These are phyloP conservation scores for Triticum dicoccoides DNA, from an alignment of 176 grass and related monocot species.

Conservation along the genomic window DNA sequence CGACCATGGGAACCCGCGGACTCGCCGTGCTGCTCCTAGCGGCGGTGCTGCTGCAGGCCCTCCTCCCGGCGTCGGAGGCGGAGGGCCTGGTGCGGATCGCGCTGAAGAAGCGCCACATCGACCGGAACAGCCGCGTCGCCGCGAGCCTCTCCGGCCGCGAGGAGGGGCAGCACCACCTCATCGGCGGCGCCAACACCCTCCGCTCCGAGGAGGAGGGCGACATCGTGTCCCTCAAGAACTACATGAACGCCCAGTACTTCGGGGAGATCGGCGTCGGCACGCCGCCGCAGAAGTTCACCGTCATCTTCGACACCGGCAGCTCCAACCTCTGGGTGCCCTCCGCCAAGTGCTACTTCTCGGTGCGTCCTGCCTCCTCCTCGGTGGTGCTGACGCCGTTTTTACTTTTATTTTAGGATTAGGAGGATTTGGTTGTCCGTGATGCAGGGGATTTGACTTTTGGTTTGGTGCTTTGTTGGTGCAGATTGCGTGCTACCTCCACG, in stretches of 20 bases:
- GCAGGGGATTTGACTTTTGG: neutral
- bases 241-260: slow-evolving; percentile 99
- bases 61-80: slow-evolving; percentile 34
- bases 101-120: slow-evolving; percentile 62
- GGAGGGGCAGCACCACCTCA: neutral
- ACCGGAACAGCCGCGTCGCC: slow-evolving; percentile 46
- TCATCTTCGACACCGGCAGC: slow-evolving; percentile 98
- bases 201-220: slow-evolving; percentile 37
- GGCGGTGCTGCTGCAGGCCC: slow-evolving; percentile 40
- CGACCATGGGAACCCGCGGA: slow-evolving; percentile 51
- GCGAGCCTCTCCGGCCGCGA: slow-evolving; percentile 39
- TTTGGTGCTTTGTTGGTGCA: slow-evolving; percentile 29
- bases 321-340: slow-evolving; percentile 98
- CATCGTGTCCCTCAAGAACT: slow-evolving; percentile 82
- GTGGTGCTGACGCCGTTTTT: neutral
- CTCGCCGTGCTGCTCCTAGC: slow-evolving; percentile 40
- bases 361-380: neutral
- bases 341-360: slow-evolving; percentile 94
- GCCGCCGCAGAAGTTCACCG: slow-evolving; percentile 87
- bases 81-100: slow-evolving; percentile 63
- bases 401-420: too few species aligned
- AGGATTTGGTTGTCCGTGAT: neutral
- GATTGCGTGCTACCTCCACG: slow-evolving; percentile 92
- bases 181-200: slow-evolving; percentile 18
- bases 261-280: slow-evolving; percentile 90